phyloP scores from a whole-genome alignment of 495 filamentous ascomycete genomes.

The Antarctomyces pellizariae region DNA sequence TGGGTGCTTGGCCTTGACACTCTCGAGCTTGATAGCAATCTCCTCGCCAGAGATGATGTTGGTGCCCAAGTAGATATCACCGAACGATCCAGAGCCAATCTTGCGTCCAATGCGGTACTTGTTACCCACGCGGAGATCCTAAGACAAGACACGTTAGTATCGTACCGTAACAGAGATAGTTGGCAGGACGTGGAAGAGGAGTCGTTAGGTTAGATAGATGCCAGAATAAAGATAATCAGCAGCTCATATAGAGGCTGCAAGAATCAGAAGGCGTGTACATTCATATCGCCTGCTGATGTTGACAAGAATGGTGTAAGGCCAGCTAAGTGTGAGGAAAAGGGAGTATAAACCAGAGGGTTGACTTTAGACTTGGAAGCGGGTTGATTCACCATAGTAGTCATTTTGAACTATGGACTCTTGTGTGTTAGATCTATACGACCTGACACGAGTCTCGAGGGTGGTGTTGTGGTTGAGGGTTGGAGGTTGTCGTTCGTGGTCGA shows the following conservation, averaged over 20 bases:
- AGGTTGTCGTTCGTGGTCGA: slow-evolving; percentile 4
- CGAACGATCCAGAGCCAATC: slow-evolving; percentile 96
- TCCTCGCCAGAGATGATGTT: slow-evolving; percentile 99
- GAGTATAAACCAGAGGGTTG: slow-evolving; percentile 17
- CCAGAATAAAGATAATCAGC: slow-evolving; percentile 4
- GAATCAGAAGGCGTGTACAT: slow-evolving; percentile 1
- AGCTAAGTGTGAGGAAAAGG: slow-evolving; percentile 11
- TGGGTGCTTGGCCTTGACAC: slow-evolving; percentile 98
- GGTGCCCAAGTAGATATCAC: slow-evolving; percentile 97
- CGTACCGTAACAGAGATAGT: slow-evolving; percentile 1
- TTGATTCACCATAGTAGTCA: slow-evolving; percentile 29
- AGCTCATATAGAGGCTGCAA: slow-evolving; percentile 1
- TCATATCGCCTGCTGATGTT: slow-evolving; percentile 1
- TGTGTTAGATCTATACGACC: too few species aligned
- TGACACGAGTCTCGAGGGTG: slow-evolving; percentile 10
- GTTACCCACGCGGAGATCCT: slow-evolving; percentile 99
- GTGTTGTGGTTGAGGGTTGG: slow-evolving; percentile 6
- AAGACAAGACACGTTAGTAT: slow-evolving; percentile 14
- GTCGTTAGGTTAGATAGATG: slow-evolving; percentile 1
- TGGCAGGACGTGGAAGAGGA: background rate
- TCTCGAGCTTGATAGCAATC: slow-evolving; percentile 99
- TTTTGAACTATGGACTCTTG: slow-evolving; percentile 17
- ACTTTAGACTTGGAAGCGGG: slow-evolving; percentile 12
- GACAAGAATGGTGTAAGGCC: slow-evolving; percentile 12
- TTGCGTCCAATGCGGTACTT: slow-evolving; percentile 99